These are phyloP conservation scores for Anethum foeniculum DNA, from an alignment of 140 eudicot genomes.

Conservation along the genomic window DNA sequence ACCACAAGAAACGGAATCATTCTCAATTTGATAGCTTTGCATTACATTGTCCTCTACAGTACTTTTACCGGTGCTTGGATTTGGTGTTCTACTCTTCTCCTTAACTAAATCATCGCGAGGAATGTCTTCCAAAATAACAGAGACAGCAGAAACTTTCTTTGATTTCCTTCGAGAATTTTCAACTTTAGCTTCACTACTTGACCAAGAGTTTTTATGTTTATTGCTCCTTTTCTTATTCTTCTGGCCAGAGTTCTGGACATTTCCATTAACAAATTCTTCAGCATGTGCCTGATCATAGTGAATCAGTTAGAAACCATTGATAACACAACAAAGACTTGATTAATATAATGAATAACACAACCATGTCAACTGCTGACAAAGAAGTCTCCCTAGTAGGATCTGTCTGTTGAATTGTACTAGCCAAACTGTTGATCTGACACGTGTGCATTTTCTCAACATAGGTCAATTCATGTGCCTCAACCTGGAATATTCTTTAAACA, in stretches of 20 bases:
- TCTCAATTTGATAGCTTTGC: not conserved
- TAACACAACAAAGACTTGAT: slow-evolving; percentile 23
- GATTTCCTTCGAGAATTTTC: slow-evolving; percentile 28
- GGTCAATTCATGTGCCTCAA: slow-evolving; percentile 22
- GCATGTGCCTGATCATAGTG: slow-evolving; percentile 49
- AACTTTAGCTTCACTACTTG: slow-evolving; percentile 23
- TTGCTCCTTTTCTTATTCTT: slow-evolving; percentile 58
- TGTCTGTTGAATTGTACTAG: slow-evolving; percentile 21
- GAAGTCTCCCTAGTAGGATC: slow-evolving; percentile 26
- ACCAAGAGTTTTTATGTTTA: slow-evolving; percentile 37
- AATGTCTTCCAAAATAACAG: slow-evolving; percentile 11
- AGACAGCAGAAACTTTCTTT: slow-evolving; percentile 16
- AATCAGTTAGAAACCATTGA: slow-evolving; percentile 40
- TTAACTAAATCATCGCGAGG: slow-evolving; percentile 11
- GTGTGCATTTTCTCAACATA: slow-evolving; percentile 14
- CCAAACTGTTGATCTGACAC: slow-evolving; percentile 18
- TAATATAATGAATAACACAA: slow-evolving; percentile 34
- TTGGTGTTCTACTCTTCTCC: slow-evolving; percentile 14
- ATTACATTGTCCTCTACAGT: slow-evolving; percentile 4
- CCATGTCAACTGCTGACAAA: slow-evolving; percentile 43
- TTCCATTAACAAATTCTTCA: slow-evolving; percentile 33
- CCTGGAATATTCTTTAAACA: slow-evolving; percentile 37
- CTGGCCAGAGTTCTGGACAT: slow-evolving; percentile 37
- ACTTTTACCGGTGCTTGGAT: slow-evolving; percentile 3
- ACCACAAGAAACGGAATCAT: slow-evolving; percentile 10